phyloP scores from a whole-genome alignment of 352 stramenopile species.

The Pythium phragmitis region DNA sequence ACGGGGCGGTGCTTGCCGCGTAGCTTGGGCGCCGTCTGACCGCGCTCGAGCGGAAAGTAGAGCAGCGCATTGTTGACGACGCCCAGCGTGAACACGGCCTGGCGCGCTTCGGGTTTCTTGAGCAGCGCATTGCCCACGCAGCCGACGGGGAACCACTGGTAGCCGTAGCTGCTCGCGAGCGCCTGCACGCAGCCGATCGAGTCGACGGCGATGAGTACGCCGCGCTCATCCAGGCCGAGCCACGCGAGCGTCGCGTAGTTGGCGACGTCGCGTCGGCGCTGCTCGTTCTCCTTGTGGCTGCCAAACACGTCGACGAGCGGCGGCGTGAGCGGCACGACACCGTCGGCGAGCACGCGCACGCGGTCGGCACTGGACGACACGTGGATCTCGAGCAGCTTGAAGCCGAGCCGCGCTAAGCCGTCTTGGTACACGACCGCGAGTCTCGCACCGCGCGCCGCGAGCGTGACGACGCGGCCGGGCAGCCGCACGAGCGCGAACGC shows the following conservation, averaged over 20 bases:
- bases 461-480: slow-evolving; percentile 66
- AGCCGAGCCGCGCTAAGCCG: slow-evolving; percentile 42
- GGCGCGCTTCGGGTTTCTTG: slow-evolving; percentile 57
- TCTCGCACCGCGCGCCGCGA: slow-evolving; percentile 51
- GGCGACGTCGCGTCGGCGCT: slow-evolving; percentile 33
- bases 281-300: slow-evolving; percentile 66
- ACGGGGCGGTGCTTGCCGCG: slow-evolving; percentile 74
- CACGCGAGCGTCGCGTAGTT: slow-evolving; percentile 67
- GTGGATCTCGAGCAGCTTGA: slow-evolving; percentile 52
- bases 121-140: slow-evolving; percentile 59
- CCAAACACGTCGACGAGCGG: slow-evolving; percentile 63
- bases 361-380: slow-evolving; percentile 40
- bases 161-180: slow-evolving; percentile 47
- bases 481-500: slow-evolving; percentile 63
- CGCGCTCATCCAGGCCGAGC: slow-evolving; percentile 76
- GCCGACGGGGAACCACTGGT: slow-evolving; percentile 74
- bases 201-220: slow-evolving; percentile 72
- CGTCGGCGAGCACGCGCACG: slow-evolving; percentile 45
- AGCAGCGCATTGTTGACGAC: slow-evolving; percentile 72
- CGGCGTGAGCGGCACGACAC: slow-evolving; percentile 56
- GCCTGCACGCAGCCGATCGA: slow-evolving; percentile 65
- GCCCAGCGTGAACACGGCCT: slow-evolving; percentile 63
- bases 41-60: slow-evolving; percentile 69
- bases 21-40: slow-evolving; percentile 41
- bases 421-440: slow-evolving; percentile 75